Conservation (phyloP, 352 stramenopile genomes). For the Pythium rishiriense region DNA sequence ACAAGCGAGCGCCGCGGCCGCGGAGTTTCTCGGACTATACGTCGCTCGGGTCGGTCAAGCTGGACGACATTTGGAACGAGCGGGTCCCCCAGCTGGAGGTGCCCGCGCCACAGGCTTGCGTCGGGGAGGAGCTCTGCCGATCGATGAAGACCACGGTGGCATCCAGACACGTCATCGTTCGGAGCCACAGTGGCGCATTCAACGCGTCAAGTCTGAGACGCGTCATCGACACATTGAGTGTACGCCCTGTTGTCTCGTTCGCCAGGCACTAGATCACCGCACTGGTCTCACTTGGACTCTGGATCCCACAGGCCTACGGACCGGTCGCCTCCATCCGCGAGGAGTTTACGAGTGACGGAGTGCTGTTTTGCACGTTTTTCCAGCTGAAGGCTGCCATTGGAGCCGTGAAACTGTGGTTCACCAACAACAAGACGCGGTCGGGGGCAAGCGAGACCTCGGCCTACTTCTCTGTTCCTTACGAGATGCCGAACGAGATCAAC, state of each 20-base stretch:
- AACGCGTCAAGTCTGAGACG: slow-evolving; percentile 40
- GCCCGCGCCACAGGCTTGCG: neutral
- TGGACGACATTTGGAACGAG: slow-evolving; percentile 32
- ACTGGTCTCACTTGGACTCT: neutral
- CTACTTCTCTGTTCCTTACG: slow-evolving; percentile 70
- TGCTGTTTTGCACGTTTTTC: slow-evolving; percentile 80
- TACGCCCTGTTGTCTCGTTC: slow-evolving; percentile 31
- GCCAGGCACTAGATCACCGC: neutral
- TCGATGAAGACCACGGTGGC: slow-evolving; percentile 56
- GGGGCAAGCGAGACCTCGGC: slow-evolving; percentile 32
- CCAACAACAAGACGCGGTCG: slow-evolving; percentile 10
- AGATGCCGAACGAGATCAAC: slow-evolving; percentile 62
- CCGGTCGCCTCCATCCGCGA: slow-evolving; percentile 46
- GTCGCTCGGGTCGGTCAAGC: slow-evolving; percentile 32
- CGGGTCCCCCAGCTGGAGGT: slow-evolving; percentile 9
- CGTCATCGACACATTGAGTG: slow-evolving; percentile 53
- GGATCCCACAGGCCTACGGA: slow-evolving; percentile 56
- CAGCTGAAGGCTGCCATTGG: slow-evolving; percentile 67
- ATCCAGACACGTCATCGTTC: slow-evolving; percentile 70
- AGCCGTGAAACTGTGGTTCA: slow-evolving; percentile 53
- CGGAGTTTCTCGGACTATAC: slow-evolving; percentile 77
- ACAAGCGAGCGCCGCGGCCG: slow-evolving; percentile 31
- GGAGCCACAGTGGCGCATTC: slow-evolving; percentile 37
- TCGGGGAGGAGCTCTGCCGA: slow-evolving; percentile 44
- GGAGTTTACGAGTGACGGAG: slow-evolving; percentile 48